These are phyloP conservation scores for slime mould (Dictyostelium discoideum) DNA, from an alignment of 78 protist genomes.

Conservation along the genomic window DNA sequence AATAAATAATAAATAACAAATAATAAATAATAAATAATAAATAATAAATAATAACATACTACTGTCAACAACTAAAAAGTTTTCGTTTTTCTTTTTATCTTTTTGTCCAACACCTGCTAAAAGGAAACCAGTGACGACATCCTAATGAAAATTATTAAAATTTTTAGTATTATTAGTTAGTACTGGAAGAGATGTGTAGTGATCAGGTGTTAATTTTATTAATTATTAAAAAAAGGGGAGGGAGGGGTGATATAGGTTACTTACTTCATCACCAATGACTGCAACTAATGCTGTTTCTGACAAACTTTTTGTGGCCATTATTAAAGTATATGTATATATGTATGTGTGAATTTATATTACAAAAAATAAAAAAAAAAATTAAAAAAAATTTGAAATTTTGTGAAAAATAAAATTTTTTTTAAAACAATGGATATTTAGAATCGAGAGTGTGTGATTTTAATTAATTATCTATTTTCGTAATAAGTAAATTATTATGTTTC, in stretches of 20 bases:
- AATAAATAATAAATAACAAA: too few relatives aligned
- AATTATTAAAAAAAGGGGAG: too few relatives aligned
- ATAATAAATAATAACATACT: slow-evolving; percentile 46
- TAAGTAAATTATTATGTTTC: too few relatives aligned
- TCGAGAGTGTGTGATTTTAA: too few relatives aligned
- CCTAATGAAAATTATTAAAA: slow-evolving; percentile 51
- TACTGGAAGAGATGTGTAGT: too few relatives aligned
- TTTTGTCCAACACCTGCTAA: slow-evolving; percentile 94
- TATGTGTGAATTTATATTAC: not conserved
- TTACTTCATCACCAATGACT: slow-evolving; percentile 82
- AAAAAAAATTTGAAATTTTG: not conserved
- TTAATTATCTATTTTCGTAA: too few relatives aligned
- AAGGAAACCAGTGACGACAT: slow-evolving; percentile 94
- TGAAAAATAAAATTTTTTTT: not conserved
- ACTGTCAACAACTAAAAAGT: slow-evolving; percentile 87
- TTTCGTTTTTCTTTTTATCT: slow-evolving; percentile 70
- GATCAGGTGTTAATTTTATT: too few relatives aligned
- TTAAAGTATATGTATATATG: not conserved
- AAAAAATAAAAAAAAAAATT: not conserved
- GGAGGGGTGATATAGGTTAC: not conserved
- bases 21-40: not conserved
- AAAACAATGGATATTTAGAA: too few relatives aligned
- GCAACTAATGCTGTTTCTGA: slow-evolving; percentile 67
- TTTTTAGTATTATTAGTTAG: not conserved
- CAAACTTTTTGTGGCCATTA: slow-evolving; percentile 47